Evolutionary conservation across 805 yeast genomes (phyloP), one percentile per base, ranked within the genome.

Genomic region (Candida chilensis): DNA sequence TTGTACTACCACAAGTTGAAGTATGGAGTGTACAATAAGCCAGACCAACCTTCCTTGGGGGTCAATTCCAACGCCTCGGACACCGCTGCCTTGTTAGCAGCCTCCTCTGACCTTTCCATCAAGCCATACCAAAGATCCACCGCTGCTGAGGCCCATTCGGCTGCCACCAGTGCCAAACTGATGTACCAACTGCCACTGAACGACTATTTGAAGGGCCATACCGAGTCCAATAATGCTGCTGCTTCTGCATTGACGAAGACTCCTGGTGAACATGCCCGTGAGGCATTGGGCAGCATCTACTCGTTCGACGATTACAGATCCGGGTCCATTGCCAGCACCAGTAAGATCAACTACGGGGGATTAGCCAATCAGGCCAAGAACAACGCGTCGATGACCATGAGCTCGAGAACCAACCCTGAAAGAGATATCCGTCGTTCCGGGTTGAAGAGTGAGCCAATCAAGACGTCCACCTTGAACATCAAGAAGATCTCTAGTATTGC

Each of bases 51-150:
- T 3, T 54, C 65, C 8, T 54, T 75, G 5, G 88, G 90, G n/a
- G 81, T 79, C 18, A 66, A 71, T 37, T 66, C 77, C 35, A 64
- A 71, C 25, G 84, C 87, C 17, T 70, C 84, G 11, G 86, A 78
- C 47, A 72, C 81, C 5, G 90, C 94, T 29, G 92, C 92, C 1
- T 57, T 79, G 32, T 60, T 80, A 37, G 94, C 92, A 2, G 71
- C 83, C 5, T 70, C 76, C 9, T 56, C 81, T 2, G 82, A 76
- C 49, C 61, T 77, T 27, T 65, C 75, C 2, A 71, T 79, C 22
- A 71, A 68, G 37, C 75, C 85, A 10, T 81, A 79, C 50, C 78
- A 74, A 50, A 59, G 88, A 36, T 56, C 54, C 20, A 50, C 67
- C 10, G 68, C 77, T 12, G 64, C 78, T 5, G 84, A 74, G 31